Evolutionary conservation across 139 green algal genomes (phyloP).

Genomic region (Chlamydomonas applanata): DNA sequence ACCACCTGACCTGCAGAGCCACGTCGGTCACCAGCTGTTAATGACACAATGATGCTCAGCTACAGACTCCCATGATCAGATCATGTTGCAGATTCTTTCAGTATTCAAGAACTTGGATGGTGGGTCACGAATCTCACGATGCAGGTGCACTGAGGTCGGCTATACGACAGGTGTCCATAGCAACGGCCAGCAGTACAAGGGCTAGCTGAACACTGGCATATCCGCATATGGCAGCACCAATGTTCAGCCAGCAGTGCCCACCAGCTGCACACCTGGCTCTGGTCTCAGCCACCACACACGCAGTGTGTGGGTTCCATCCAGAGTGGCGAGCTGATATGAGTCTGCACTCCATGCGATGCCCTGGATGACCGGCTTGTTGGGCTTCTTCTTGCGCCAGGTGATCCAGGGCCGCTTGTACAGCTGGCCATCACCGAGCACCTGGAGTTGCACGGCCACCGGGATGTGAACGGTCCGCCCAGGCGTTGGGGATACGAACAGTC

Average conservation of each 20-base stretch:
- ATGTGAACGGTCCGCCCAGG: background rate
- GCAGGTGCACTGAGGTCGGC: no score
- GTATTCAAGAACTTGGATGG: no score
- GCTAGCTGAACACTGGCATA: no score
- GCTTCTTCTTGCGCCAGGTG: background rate
- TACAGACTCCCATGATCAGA: no score
- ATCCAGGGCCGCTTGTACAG: background rate
- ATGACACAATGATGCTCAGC: no score
- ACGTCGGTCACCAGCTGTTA: background rate
- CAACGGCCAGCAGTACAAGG: no score
- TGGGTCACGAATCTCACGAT: no score
- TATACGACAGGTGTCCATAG: no score
- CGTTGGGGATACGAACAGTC: no score
- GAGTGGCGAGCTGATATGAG: slow-evolving; percentile 35
- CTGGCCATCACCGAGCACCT: slow-evolving; percentile 38
- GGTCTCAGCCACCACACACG: slow-evolving; percentile 53
- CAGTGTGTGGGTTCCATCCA: slow-evolving; percentile 32
- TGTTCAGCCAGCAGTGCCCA: background rate
- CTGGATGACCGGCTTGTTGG: slow-evolving; percentile 23
- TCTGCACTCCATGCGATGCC: slow-evolving; percentile 45
- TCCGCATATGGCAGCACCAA: no score
- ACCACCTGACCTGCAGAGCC: slow-evolving; percentile 29
- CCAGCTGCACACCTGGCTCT: slow-evolving; percentile 16
- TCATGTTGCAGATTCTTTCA: no score
- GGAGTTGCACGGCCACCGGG: background rate